Conservation (phyloP, 306 rosid genomes). For the Pterocarpus santalinus region DNA sequence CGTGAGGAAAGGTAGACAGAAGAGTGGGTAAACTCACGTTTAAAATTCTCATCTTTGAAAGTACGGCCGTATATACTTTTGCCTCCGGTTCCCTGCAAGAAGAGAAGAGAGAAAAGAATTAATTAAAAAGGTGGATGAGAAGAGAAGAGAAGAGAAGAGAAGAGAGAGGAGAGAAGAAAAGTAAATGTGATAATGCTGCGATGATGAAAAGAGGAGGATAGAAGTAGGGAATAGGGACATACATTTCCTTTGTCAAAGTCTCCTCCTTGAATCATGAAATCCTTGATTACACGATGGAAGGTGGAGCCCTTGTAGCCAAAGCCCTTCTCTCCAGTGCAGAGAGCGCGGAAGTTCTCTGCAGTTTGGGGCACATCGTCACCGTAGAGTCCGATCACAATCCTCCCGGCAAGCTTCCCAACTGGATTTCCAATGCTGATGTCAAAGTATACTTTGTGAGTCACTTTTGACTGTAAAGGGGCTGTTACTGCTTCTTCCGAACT, state of each 20-base stretch:
- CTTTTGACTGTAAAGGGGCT: constrained; percentile 71
- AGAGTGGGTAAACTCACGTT: constrained; percentile 63
- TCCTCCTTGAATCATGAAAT: constrained; percentile 99
- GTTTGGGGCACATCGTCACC: constrained; percentile 98
- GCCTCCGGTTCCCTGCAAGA: constrained; percentile 91
- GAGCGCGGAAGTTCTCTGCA: constrained; percentile 92
- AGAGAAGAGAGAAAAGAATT: not conserved
- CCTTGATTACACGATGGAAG: constrained; percentile 92
- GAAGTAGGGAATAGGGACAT: constrained; percentile 21
- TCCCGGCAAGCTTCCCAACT: constrained; percentile 88
- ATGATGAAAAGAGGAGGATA: too few species aligned
- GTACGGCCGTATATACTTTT: constrained; percentile 97
- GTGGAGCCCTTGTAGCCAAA: constrained; percentile 87
- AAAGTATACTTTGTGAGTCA: constrained; percentile 83
- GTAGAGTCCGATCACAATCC: constrained; percentile 89
- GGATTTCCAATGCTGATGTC: constrained; percentile 94
- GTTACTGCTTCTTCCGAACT: constrained; percentile 41
- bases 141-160: not conserved
- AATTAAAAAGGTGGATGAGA: not conserved
- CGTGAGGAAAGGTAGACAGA: not conserved
- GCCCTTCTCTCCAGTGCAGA: constrained; percentile 99
- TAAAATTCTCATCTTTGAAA: constrained; percentile 94
- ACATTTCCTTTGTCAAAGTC: constrained; percentile 96
- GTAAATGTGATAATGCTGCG: not conserved
- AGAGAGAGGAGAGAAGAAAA: not conserved